Conservation (phyloP, 2,329 filamentous ascomycete genomes). For the Aspergillus sp. region DNA sequence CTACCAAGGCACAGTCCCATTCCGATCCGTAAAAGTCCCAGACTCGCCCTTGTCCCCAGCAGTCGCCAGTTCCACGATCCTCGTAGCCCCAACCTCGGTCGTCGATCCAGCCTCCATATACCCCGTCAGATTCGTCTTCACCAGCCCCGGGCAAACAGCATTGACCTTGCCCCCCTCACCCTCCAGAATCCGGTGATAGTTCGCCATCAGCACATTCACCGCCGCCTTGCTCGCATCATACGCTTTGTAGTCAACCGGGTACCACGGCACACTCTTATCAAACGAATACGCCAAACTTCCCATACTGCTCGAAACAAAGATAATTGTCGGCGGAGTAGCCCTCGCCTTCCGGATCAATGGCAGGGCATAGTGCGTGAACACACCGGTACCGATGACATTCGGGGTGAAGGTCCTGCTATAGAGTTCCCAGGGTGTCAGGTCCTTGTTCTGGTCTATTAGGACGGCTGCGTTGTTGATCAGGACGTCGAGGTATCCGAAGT, state of each 20-base stretch:
- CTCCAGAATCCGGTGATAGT: neutral
- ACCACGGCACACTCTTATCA: neutral
- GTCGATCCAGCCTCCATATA: neutral
- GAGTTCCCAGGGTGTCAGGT: neutral
- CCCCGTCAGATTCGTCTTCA: neutral
- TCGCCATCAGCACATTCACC: neutral
- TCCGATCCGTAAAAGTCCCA: neutral
- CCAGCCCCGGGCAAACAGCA: neutral
- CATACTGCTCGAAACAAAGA: neutral
- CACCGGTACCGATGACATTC: neutral
- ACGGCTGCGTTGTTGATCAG: neutral
- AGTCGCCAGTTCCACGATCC: neutral
- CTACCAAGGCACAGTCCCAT: neutral
- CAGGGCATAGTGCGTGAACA: neutral
- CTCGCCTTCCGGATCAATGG: neutral
- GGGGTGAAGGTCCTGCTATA: neutral
- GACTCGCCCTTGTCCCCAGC: neutral
- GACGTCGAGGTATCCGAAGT: neutral
- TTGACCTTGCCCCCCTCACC: neutral
- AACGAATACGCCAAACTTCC: neutral
- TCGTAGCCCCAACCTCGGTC: neutral
- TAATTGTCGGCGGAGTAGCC: neutral
- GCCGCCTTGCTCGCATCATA: neutral
- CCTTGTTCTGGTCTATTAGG: neutral
- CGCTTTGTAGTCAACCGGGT: neutral